Evolutionary conservation across 2,329 filamentous ascomycete species (phyloP), one percentile per base, ranked within the genome.

Genomic region (Colletotrichum scovillei): DNA sequence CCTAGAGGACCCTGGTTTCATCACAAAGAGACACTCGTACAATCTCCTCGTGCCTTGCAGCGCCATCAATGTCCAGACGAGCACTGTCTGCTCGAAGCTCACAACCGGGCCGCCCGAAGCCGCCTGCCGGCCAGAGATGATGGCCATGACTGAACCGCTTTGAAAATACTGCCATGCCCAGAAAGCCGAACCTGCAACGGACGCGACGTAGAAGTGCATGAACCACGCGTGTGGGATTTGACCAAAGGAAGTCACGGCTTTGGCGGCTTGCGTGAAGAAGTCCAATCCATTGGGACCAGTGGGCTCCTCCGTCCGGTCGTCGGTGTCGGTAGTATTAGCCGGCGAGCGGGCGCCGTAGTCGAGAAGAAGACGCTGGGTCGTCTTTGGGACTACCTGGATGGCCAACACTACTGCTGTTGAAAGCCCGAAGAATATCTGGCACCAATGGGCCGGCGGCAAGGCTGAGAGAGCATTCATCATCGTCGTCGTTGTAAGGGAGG

Each of bases 141-240:
- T 78, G 32, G 81, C 81, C 80, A 95, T 88, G 22, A 89, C 77
- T 0, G 79, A 74, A 1, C 93, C 93, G 73, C 85, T 81, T 30
- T 78, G 83, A 28, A 89, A 75, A 67, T 93, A 88, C 81, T 95
- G 92, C 76, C 83, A 82, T 0, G 87, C 89, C 95, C 95, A 98
- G 81, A 95, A 93, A 5, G 90, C 78, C 0, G 94, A 95, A 72
- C 90, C 91, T 2, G 85, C 79, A 5, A 95, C 84, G 4, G 94
- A 96, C 46, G 91, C 81, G 66, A 93, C 79, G 81, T 99, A 98
- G 84, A 98, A 98, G 77, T 97, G 93, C 56, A 88, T 89, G 82
- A 98, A 98, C 92, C 94, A 98, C 74, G 89, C 89, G 83, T 98
- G 97, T 26, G 96, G 95, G 46, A 98, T 92, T 79, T 90, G 89